Percentiles rank a stretch among this genome's conserved stretches.
Evolutionary conservation across 768 basidiomycete species (phyloP).

Genomic region (Pleurotus eryngii): DNA sequence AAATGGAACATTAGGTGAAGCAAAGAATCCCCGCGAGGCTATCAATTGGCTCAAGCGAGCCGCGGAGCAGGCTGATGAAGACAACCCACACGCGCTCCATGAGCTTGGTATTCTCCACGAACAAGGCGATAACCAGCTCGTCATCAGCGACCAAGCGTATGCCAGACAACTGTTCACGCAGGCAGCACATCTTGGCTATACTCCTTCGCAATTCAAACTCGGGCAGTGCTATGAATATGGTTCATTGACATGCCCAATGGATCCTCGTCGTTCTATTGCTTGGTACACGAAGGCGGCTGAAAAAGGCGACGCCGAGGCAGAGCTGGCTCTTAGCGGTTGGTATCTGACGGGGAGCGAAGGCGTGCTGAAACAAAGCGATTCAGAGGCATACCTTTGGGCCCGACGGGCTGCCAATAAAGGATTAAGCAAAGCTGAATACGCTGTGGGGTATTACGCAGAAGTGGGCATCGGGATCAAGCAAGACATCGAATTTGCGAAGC

Average conservation of each 20-base stretch:
- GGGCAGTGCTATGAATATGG: conserved; percentile 97
- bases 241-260: conserved; percentile 80
- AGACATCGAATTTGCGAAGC: conserved; percentile 92
- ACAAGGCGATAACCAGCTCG: conserved; percentile 57
- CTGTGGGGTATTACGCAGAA: conserved; percentile 97
- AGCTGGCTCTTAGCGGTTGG: conserved; percentile 96
- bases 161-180: conserved; percentile 86
- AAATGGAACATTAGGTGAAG: conserved; percentile 78
- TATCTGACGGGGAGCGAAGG: conserved; percentile 95
- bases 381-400: conserved; percentile 99
- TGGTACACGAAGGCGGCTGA: conserved; percentile 99
- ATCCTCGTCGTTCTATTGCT: conserved; percentile 90
- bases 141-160: conserved; percentile 77
- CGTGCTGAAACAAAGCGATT: conserved; percentile 95
- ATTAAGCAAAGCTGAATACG: conserved; percentile 95
- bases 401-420: conserved; percentile 95
- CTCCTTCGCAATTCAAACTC: conserved; percentile 91
- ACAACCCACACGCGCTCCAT: conserved; percentile 96
- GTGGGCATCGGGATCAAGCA: conserved; percentile 97
- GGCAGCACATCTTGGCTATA: conserved; percentile 91
- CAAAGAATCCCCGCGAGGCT: conserved; percentile 85
- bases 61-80: conserved; percentile 95
- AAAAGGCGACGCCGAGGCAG: conserved; percentile 92
- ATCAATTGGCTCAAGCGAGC: conserved; percentile 93
- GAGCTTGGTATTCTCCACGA: conserved; percentile 91